Percentiles rank a stretch among this genome's conserved stretches.
phyloP scores from a whole-genome alignment of 2,329 filamentous ascomycete genomes.

The Trichoderma guizhouense region DNA sequence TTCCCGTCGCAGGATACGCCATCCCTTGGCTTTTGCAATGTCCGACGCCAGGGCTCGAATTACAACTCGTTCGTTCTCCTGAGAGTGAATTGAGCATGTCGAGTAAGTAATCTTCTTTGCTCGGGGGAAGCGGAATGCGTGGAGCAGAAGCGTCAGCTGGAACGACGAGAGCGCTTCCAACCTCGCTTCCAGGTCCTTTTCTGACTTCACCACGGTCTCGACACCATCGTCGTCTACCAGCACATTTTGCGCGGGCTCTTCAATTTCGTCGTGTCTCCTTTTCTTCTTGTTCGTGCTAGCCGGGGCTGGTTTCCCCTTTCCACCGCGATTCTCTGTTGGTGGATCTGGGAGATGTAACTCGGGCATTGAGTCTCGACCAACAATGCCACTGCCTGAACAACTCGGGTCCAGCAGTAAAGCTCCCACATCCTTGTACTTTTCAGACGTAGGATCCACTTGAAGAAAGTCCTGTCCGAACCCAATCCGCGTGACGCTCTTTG shows the following conservation, averaged over 20 bases:
- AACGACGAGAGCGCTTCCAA: conserved; percentile 74
- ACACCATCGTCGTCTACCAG: conserved; percentile 58
- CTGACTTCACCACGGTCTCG: conserved; percentile 48
- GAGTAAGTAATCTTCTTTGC: conserved; percentile 82
- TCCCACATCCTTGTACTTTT: conserved; percentile 66
- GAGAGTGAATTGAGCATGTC: conserved; percentile 82
- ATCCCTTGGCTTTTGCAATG: conserved; percentile 64
- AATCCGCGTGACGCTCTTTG: conserved; percentile 62
- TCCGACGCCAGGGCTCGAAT: conserved; percentile 65
- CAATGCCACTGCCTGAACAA: conserved; percentile 92
- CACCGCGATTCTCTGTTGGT: conserved; percentile 18
- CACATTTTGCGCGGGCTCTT: conserved; percentile 32
- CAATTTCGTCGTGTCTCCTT: conserved; percentile 41
- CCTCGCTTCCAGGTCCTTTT: conserved; percentile 59
- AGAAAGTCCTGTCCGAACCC: conserved; percentile 79
- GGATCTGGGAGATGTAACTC: conserved; percentile 56
- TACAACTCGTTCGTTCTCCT: conserved; percentile 89
- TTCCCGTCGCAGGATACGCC: conserved; percentile 69
- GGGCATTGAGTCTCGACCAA: conserved; percentile 79
- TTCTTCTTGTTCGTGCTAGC: conserved; percentile 40
- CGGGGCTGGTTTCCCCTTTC: conserved; percentile 1
- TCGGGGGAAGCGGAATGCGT: conserved; percentile 77
- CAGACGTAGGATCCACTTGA: conserved; percentile 62
- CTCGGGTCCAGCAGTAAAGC: conserved; percentile 87
- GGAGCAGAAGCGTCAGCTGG: conserved; percentile 75